Conservation (phyloP, 192 early-diverging fungal species). For the Globomyces pollinis-pini region DNA sequence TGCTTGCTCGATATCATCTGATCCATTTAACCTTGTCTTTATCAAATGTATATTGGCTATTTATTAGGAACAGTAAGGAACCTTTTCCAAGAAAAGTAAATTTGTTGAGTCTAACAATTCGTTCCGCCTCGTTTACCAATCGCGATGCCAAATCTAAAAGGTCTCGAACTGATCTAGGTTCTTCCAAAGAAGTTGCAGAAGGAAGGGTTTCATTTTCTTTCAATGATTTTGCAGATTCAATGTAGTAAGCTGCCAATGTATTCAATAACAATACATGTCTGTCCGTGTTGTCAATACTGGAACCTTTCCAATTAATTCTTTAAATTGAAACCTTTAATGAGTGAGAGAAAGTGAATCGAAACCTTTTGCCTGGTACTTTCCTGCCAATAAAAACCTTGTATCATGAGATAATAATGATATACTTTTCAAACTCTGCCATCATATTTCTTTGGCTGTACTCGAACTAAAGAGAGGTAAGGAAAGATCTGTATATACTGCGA, state of each 20-base stretch:
- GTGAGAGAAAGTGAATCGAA: too few species aligned
- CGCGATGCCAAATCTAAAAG: conserved; percentile 63
- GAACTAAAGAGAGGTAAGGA: conserved; percentile 41
- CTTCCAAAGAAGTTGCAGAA: conserved; percentile 6
- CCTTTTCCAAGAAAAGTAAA: conserved; percentile 71
- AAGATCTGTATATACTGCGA: conserved; percentile 49
- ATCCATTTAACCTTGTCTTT: conserved; percentile 22
- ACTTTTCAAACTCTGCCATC: conserved; percentile 18
- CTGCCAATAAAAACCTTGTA: conserved; percentile 12
- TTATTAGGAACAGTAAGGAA: conserved; percentile 5
- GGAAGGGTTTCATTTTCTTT: neutral
- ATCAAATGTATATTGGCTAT: conserved; percentile 50
- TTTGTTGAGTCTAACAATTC: conserved; percentile 59
- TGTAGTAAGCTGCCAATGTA: conserved; percentile 65
- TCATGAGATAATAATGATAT: too few species aligned
- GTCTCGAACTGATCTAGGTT: conserved; percentile 28
- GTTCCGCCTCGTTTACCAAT: conserved; percentile 67
- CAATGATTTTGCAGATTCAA: conserved; percentile 51
- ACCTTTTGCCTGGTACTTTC: neutral
- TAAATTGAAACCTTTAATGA: too few species aligned
- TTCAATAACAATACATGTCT: conserved; percentile 55
- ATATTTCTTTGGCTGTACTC: conserved; percentile 64
- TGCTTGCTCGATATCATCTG: conserved; percentile 41
- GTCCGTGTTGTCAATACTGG: conserved; percentile 3
- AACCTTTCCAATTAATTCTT: neutral